Evolutionary conservation across 139 green algal genomes (phyloP), one percentile per base, ranked within the genome.

Genomic region (Bryopsis sp.): DNA sequence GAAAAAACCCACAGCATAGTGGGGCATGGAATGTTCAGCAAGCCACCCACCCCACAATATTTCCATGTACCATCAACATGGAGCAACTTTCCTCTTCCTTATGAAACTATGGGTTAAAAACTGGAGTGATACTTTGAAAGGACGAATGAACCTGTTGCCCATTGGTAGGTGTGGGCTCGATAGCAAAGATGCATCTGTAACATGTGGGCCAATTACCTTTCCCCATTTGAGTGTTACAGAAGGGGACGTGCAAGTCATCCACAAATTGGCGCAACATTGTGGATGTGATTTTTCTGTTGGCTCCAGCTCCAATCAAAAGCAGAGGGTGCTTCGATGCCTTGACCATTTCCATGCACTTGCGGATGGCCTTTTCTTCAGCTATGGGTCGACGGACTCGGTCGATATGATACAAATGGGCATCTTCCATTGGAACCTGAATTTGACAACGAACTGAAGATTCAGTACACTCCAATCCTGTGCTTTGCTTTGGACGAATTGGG

Each of bases 241-340:
- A 81, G 31, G 76, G 76, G 36, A 81, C 68, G 0, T 39, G n/a
- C 2, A 57, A 60, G 11, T 61, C 2, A 19, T 78, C 67, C 29
- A 81, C 69, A 47, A 81, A 76, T 37, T 73, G 59, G 33, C 71
- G 50, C 48, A 81, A 57, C 76, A 76, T 77, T 22, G 78, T 81
- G 32, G 39, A 62, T 36, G 76, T 81, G 35, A 70, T 46, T 33
- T 81, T 81, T 35, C 76, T 59, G 48, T 81, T 81, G 1, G 76
- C 76, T 7, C 72, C 76, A 0, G 68, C 68, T 1, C 70, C 76
- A 26, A 81, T 68, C 3, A 81, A 31, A 29, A 81, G 37, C 54
- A 81, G 58, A 31, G 76, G 76, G 58, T 78, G 76, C 65, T 50
- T 57, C 32, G 66, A 50, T 28, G 68, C 61, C 61, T 71, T 38